phyloP scores from a whole-genome alignment of 2,329 filamentous ascomycete species.

The Thielaviopsis musarum region DNA sequence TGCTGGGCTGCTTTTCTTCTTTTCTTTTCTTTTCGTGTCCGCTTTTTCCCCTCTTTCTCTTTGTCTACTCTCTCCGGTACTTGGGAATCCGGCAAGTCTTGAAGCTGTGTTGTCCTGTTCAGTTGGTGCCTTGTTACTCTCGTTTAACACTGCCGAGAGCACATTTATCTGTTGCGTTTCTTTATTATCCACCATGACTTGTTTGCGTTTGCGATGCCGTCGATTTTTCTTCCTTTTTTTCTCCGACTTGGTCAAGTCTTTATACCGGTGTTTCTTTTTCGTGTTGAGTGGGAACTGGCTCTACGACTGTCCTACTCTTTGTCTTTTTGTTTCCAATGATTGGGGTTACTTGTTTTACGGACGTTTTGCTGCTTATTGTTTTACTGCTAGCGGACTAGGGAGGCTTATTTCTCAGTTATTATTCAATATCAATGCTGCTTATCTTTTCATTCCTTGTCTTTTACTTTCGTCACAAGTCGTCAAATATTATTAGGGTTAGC shows the following conservation, averaged over 20 bases:
- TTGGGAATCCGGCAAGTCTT: too few species aligned
- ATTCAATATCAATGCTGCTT: background rate
- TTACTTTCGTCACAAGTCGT: background rate
- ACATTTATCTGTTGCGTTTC: too few species aligned
- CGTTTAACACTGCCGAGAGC: too few species aligned
- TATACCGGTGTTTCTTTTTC: background rate
- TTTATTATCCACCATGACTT: background rate
- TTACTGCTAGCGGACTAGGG: background rate
- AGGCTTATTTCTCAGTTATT: background rate
- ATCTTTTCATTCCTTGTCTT: background rate
- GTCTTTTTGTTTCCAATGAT: background rate
- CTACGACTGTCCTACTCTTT: background rate
- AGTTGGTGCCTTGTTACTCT: too few species aligned
- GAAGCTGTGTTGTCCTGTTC: too few species aligned
- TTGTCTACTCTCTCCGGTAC: too few species aligned
- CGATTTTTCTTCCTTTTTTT: background rate
- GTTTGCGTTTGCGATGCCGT: background rate
- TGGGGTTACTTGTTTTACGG: too few species aligned
- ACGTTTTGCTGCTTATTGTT: background rate
- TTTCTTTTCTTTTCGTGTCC: background rate
- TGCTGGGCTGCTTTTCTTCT: background rate
- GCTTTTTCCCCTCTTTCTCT: background rate
- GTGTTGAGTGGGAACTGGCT: too few species aligned
- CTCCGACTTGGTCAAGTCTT: background rate
- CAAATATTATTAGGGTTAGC: background rate